These are phyloP conservation scores for Zea luxurians DNA, from an alignment of 176 grass and related monocot genomes.

Conservation along the genomic window DNA sequence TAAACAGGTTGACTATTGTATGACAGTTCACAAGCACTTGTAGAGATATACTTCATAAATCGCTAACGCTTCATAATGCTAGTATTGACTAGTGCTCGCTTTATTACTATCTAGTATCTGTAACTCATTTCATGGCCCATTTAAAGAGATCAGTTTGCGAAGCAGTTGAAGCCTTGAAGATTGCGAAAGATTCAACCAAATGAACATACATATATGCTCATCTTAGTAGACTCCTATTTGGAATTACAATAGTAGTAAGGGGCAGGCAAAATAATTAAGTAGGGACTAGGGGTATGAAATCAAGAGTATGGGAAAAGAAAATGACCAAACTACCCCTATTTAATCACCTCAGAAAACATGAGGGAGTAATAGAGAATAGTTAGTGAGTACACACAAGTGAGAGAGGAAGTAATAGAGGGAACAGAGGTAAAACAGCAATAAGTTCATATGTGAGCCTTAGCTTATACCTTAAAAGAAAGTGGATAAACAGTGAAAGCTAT, in stretches of 20 bases:
- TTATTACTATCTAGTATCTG: not conserved
- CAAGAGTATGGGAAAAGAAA: not conserved
- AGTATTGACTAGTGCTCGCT: not conserved
- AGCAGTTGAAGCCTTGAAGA: not conserved
- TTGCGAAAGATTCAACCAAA: not conserved
- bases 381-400: not conserved
- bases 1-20: conserved; percentile 10
- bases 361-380: not conserved
- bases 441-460: not conserved
- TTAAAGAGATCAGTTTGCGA: not conserved
- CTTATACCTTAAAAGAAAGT: not conserved
- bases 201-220: not conserved
- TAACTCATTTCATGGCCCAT: not conserved
- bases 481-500: not conserved
- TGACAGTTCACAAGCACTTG: conserved; percentile 1
- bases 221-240: not conserved
- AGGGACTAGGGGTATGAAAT: not conserved
- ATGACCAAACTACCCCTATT: not conserved
- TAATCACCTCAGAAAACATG: not conserved
- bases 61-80: not conserved
- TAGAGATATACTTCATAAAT: conserved; percentile 8
- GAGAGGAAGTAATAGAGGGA: not conserved
- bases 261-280: not conserved
- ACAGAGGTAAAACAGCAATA: not conserved
- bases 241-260: not conserved